Evolutionary conservation across 768 basidiomycete genomes (phyloP), one percentile per base, ranked within the genome.

Genomic region (Crucibulum laeve): DNA sequence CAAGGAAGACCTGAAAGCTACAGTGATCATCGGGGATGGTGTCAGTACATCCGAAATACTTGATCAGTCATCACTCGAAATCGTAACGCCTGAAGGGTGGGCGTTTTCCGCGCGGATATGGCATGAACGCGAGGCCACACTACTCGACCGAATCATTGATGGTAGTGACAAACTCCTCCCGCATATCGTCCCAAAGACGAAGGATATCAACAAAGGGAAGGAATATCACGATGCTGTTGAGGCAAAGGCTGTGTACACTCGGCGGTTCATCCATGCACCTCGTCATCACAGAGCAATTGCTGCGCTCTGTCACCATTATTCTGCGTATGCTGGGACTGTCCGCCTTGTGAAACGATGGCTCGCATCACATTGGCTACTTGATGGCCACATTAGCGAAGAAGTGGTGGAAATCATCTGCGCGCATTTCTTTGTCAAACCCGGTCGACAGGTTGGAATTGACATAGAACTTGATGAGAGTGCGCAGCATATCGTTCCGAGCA

Each of bases 341-440:
- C 76, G 96, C 28, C 73, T 98, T 13, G 77, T 89, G 40, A 95
- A 97, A 67, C 78, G 95, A 33, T 99, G 96, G 96, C 69, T 98
- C 42, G 81, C 88, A 0, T 70, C 86, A 5, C 96, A 99, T 58
- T 91, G 88, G 85, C 74, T 96, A 44, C 74, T 98, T 25, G 71
- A 76, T 3, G 63, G 72, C 0, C 86, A 91, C 52, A 69, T 97
- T 42, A 73, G 76, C 4, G 77, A 81, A 46, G 91, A 97, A 59
- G 82, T 79, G 0, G 76, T 90, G 25, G 96, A 99, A 61, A 68
- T 98, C 14, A 60, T 99, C 32, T 91, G 89, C 60, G 89, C 91
- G 0, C 68, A 69, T 25, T 70, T 87, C 13, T 97, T 94, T 57
- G 67, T 92, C 8, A 72, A 73, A 2, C 72, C 76, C n/a, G 72